Evolutionary conservation across 2,329 filamentous ascomycete genomes (phyloP), one percentile per base, ranked within the genome.

Genomic region (Fusarium caatingaense): DNA sequence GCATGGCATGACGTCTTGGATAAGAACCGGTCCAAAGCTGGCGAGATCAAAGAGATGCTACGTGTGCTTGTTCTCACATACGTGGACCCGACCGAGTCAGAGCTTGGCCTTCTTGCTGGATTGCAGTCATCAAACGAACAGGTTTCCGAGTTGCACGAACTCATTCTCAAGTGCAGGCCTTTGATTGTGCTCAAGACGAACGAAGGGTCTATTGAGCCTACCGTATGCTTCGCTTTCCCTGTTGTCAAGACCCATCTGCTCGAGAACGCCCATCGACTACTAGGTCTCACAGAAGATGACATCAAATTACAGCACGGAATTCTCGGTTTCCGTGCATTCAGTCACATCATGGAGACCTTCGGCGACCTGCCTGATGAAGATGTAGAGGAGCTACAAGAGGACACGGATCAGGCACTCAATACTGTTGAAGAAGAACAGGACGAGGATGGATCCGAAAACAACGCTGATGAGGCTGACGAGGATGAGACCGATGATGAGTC

Each of bases 231-330:
- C 18, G 54, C 55, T 0, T 51, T 64, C 6, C 25, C 54, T 0
- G 79, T 81, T 12, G 80, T 83, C 32, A 82, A 81, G 62, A 73
- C 70, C 5, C 81, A 82, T 60, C 74, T 83, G 8, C 64, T 81
- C 1, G 78, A 82, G n/a, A 81, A 82, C 51, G 73, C 80, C 67
- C 45, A 70, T 77, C 7, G 28, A 9, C 11, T 71, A 12, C 73
- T 83, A 4, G 77, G 78, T 1, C 74, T 83, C 42, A 80, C 80
- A 1, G 64, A 73, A 1, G 80, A 83, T 41, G 81, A 80, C 15
- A 78, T 77, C 16, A 81, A 79, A 53, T 77, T 80, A 69, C 81
- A 83, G 41, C 80, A 83, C n/a, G 81, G 81, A 4, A 77, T 83
- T 4, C 68, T 83, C 6, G 78, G 79, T 4, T 72, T 82, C 7